These are phyloP conservation scores for Rehmannia glutinosa DNA, from an alignment of 257 asterid genomes.

Conservation along the genomic window DNA sequence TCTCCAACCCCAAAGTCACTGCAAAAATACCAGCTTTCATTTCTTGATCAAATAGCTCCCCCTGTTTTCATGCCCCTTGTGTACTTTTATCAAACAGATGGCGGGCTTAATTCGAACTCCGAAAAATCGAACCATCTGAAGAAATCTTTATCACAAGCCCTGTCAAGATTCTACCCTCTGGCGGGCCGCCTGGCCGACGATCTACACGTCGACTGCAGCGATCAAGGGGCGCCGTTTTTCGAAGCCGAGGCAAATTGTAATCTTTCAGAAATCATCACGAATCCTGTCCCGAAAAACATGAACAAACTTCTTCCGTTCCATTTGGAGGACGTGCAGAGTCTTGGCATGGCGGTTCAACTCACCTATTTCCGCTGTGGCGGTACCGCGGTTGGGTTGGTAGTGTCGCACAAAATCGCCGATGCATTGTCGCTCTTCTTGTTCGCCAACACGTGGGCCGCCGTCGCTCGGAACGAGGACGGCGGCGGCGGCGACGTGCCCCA, in stretches of 20 bases:
- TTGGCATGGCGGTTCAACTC: constrained; percentile 25
- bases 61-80: constrained; percentile 36
- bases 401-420: constrained; percentile 44
- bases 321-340: constrained; percentile 17
- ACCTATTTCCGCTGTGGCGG: constrained; percentile 45
- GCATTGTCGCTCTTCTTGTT: constrained; percentile 26
- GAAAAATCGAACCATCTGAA: constrained; percentile 27
- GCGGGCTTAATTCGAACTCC: constrained; percentile 14
- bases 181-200: constrained; percentile 38
- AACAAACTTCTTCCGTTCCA: constrained; percentile 34
- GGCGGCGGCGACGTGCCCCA: background rate
- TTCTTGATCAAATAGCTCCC: constrained; percentile 47
- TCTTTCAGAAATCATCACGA: constrained; percentile 18
- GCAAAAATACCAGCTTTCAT: constrained; percentile 32
- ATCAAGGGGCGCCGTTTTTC: constrained; percentile 35
- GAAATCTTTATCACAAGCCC: constrained; percentile 34
- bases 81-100: constrained; percentile 31
- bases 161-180: constrained; percentile 42
- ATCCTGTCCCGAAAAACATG: constrained; percentile 26
- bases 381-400: constrained; percentile 26
- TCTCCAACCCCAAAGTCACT: constrained; percentile 29
- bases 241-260: constrained; percentile 31
- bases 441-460: constrained; percentile 40
- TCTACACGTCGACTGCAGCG: constrained; percentile 35
- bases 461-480: constrained; percentile 14